These are phyloP conservation scores for Scheffersomyces stipitis DNA, from an alignment of 805 yeast genomes.

Conservation along the genomic window DNA sequence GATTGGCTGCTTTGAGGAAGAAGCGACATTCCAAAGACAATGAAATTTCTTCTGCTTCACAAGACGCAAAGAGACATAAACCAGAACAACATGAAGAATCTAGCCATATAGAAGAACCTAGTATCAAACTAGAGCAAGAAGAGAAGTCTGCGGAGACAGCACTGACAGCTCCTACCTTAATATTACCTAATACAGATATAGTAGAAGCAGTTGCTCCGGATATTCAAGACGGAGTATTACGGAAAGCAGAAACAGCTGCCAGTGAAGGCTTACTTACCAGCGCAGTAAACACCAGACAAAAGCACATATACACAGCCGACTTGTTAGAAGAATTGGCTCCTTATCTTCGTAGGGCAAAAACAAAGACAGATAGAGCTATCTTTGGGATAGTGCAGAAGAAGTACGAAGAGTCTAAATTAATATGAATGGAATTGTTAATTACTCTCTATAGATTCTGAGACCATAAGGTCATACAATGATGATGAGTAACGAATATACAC, in stretches of 20 bases:
- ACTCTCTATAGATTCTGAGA: not conserved
- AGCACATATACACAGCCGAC: slow-evolving; percentile 34
- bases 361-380: slow-evolving; percentile 21
- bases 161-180: too few relatives aligned
- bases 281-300: too few relatives aligned
- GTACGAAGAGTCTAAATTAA: slow-evolving; percentile 11
- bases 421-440: slow-evolving; percentile 2
- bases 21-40: not conserved
- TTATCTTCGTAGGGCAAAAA: slow-evolving; percentile 25
- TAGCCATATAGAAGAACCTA: slow-evolving; percentile 6
- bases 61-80: slow-evolving; percentile 1
- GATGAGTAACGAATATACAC: too few relatives aligned
- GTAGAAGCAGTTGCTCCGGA: slow-evolving; percentile 26
- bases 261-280: too few relatives aligned
- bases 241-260: slow-evolving; percentile 11
- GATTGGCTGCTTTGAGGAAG: slow-evolving; percentile 7
- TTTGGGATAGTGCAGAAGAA: slow-evolving; percentile 24
- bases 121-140: too few relatives aligned
- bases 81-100: slow-evolving; percentile 3
- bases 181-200: slow-evolving; percentile 19
- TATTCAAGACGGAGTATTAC: slow-evolving; percentile 21
- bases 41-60: slow-evolving; percentile 1
- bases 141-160: too few relatives aligned
- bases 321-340: slow-evolving; percentile 27
- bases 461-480: too few relatives aligned